A percentile compares a stretch with the other conserved stretches of the same genome.
Conservation (phyloP, 2,329 filamentous ascomycete genomes). For the Achaetomium macrosporum region DNA sequence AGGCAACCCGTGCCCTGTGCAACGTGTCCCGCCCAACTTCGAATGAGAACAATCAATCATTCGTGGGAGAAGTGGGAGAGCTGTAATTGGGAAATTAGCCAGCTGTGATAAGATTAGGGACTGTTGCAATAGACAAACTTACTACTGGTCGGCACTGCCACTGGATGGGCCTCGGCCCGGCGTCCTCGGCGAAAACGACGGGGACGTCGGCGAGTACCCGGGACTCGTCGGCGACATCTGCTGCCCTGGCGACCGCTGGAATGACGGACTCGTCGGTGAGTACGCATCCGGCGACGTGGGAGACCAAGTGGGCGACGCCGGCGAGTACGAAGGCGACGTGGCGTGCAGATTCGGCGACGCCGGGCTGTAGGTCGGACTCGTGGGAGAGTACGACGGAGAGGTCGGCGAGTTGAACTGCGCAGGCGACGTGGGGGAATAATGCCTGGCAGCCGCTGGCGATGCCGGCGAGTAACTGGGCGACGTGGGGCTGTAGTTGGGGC, state of each 20-base stretch:
- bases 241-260: constrained; percentile 49
- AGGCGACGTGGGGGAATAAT: constrained; percentile 68
- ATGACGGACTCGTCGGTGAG: constrained; percentile 58
- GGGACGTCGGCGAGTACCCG: constrained; percentile 63
- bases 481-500: constrained; percentile 59
- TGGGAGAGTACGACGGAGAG: constrained; percentile 66
- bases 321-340: constrained; percentile 58
- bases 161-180: constrained; percentile 34
- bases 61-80: constrained; percentile 36
- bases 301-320: constrained; percentile 71
- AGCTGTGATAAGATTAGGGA: background rate
- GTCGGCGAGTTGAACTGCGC: constrained; percentile 66
- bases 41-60: constrained; percentile 27
- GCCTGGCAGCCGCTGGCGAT: constrained; percentile 50
- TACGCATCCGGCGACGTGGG: constrained; percentile 64
- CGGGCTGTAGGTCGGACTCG: constrained; percentile 67
- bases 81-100: constrained; percentile 22
- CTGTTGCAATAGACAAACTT: constrained; percentile 21
- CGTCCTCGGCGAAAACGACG: constrained; percentile 40
- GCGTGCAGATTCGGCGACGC: constrained; percentile 53
- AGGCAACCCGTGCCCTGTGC: constrained; percentile 20
- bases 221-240: constrained; percentile 61
- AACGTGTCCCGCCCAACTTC: background rate
- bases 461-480: constrained; percentile 61
- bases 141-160: constrained; percentile 38